Evolutionary conservation across 1,284 basidiomycete genomes (phyloP), one percentile per base, ranked within the genome.

Genomic region (Fomitopsis schrenkii): DNA sequence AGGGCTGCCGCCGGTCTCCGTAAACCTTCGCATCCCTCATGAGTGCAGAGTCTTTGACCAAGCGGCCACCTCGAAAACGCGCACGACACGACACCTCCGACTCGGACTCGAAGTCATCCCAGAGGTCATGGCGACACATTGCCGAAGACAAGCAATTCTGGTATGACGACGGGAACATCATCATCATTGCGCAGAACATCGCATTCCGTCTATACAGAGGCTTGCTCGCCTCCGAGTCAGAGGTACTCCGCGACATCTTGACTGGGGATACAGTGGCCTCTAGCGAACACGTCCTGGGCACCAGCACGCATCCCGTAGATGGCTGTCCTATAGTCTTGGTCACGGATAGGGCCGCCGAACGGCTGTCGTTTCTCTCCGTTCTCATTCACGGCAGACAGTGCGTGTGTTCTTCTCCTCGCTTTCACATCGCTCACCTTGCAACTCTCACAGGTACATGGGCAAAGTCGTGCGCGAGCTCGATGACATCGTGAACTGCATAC

Each of bases 91-190:
- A n/a, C n/a, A n/a, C n/a, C 35, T 5, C 35, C 35, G 35, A 10
- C 10, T 36, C 35, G 35, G 35, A 36, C 10, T 36, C 35, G 35
- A 36, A n/a, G n/a, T n/a, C n/a, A n/a, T n/a, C n/a, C n/a, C 35
- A 36, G 44, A 22, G 44, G 17, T 45, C 44, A 22, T 22, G n/a
- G n/a, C n/a, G n/a, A n/a, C n/a, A n/a, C n/a, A n/a, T 5, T n/a
- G 41, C 33, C n/a, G n/a, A n/a, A n/a, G 55, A 57, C 55, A 19
- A 36, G 15, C 58, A 65, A 22, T 44, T 66, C 42, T 68, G 67
- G 67, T 62, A 19, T 35, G 36, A 56, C 14, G 67, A 69, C 50
- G 67, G 67, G 5, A 69, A 61, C 35, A 41, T 69, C 33, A 41
- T 69, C 17, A 58, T 69, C 6, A 12, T 61, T 17, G 59, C 67